These are phyloP conservation scores for Colletotrichum sp. DNA, from an alignment of 2,329 filamentous ascomycete species.

Conservation along the genomic window DNA sequence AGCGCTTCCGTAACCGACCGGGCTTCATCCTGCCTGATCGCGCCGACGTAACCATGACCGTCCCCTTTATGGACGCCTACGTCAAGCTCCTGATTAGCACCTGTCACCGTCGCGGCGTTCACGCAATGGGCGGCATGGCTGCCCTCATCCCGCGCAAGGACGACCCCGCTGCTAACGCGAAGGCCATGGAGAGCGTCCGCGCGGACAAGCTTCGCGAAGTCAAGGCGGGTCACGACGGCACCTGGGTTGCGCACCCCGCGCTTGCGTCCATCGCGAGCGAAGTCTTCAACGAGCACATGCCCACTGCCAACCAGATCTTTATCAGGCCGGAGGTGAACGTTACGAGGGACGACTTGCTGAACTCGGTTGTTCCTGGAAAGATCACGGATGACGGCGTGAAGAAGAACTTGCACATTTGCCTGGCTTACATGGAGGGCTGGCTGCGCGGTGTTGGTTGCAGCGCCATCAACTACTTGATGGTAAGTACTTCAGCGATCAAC, in stretches of 20 bases:
- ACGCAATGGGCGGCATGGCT: conserved; percentile 93
- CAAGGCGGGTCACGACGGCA: conserved; percentile 84
- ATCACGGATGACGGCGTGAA: conserved; percentile 88
- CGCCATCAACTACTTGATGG: conserved; percentile 89
- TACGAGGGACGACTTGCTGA: conserved; percentile 81
- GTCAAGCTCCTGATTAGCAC: conserved; percentile 89
- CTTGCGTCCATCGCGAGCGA: conserved; percentile 82
- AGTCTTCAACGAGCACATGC: conserved; percentile 93
- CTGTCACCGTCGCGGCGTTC: conserved; percentile 85
- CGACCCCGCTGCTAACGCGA: conserved; percentile 81
- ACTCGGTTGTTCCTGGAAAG: conserved; percentile 87
- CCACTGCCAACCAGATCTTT: conserved; percentile 88
- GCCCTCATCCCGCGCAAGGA: conserved; percentile 94
- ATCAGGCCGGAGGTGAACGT: conserved; percentile 79
- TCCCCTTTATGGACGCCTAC: conserved; percentile 91
- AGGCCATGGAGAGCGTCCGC: conserved; percentile 83
- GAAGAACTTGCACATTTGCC: conserved; percentile 89
- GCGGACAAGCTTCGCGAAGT: conserved; percentile 90
- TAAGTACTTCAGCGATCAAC: background rate
- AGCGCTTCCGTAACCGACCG: conserved; percentile 89
- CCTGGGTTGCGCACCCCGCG: conserved; percentile 90
- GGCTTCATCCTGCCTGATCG: conserved; percentile 89
- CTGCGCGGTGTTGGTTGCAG: conserved; percentile 88
- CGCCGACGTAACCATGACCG: conserved; percentile 85
- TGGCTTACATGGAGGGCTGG: conserved; percentile 94